A percentile compares a stretch with the other conserved stretches of the same genome.
Evolutionary conservation across 768 basidiomycete genomes (phyloP).

Genomic region (Phlebiopsis gigantea): DNA sequence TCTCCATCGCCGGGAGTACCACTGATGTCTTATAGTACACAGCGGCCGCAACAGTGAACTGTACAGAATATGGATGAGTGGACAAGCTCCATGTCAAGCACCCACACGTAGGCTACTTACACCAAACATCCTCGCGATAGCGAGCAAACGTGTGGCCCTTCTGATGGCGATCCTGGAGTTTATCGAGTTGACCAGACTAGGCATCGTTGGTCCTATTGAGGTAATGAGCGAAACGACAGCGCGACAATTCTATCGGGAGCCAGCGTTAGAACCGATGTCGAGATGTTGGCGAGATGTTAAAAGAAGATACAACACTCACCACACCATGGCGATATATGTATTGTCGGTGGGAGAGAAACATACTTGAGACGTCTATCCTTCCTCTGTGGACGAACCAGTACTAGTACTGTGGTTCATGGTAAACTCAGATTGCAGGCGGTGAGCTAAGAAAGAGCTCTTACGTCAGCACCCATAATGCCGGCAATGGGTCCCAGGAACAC

Average conservation of each 20-base stretch:
- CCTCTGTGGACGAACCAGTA: constrained; percentile 74
- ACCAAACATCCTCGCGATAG: constrained; percentile 73
- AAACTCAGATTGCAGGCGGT: too few species aligned
- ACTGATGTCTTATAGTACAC: constrained; percentile 30
- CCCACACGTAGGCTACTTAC: not conserved
- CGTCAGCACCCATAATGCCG: constrained; percentile 58
- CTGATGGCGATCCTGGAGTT: constrained; percentile 60
- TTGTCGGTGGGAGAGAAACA: constrained; percentile 75
- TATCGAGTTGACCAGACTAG: constrained; percentile 74
- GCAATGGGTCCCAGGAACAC: constrained; percentile 87
- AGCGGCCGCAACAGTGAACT: constrained; percentile 30
- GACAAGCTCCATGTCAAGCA: too few species aligned
- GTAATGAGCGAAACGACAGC: constrained; percentile 63
- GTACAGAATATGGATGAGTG: constrained; percentile 4
- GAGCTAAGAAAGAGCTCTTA: too few species aligned
- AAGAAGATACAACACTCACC: constrained; percentile 42
- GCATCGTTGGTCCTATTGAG: constrained; percentile 66
- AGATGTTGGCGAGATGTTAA: too few species aligned
- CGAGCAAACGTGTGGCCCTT: constrained; percentile 49
- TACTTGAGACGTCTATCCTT: constrained; percentile 73
- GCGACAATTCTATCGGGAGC: constrained; percentile 68
- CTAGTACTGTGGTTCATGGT: constrained; percentile 24
- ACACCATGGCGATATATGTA: constrained; percentile 72
- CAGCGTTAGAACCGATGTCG: not conserved
- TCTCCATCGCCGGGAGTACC: constrained; percentile 34